Conservation (phyloP, 345 rosid genomes). For the Lumnitzera littorea region DNA sequence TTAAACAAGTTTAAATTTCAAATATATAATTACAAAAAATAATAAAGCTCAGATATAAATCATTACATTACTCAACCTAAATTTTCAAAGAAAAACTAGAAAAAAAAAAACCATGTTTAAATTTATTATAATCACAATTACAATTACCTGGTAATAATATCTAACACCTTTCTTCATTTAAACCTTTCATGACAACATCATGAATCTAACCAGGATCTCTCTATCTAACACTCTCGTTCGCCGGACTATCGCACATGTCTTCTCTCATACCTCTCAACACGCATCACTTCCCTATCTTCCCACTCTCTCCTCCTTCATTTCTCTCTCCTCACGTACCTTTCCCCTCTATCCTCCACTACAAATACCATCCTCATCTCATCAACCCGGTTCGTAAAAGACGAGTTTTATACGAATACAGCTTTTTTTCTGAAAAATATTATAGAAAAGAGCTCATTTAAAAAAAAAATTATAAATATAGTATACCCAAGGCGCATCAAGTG, state of each 20-base stretch:
- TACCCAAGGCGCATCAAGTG: no score
- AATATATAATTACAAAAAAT: no score
- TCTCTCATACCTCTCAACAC: slow-evolving; percentile 72
- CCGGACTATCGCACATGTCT: slow-evolving; percentile 75
- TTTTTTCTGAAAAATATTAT: no score
- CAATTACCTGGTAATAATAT: slow-evolving; percentile 62
- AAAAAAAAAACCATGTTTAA: no score
- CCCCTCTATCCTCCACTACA: slow-evolving; percentile 50
- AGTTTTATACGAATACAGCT: no score
- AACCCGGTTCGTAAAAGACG: slow-evolving; percentile 43
- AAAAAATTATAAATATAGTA: no score
- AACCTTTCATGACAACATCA: slow-evolving; percentile 48
- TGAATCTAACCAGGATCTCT: slow-evolving; percentile 94
- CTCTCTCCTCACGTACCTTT: slow-evolving; percentile 50
- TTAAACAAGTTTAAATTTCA: no score
- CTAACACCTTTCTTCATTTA: slow-evolving; percentile 57
- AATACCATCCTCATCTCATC: slow-evolving; percentile 91
- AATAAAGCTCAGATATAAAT: no score
- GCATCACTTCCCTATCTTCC: slow-evolving; percentile 24
- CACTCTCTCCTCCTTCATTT: slow-evolving; percentile 23
- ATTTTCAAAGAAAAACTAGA: no score
- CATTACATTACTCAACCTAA: no score
- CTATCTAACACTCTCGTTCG: slow-evolving; percentile 66
- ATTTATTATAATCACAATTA: no score
- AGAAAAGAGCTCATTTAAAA: no score